Conservation (phyloP, 768 basidiomycete genomes). For the Lentinula raphanica region DNA sequence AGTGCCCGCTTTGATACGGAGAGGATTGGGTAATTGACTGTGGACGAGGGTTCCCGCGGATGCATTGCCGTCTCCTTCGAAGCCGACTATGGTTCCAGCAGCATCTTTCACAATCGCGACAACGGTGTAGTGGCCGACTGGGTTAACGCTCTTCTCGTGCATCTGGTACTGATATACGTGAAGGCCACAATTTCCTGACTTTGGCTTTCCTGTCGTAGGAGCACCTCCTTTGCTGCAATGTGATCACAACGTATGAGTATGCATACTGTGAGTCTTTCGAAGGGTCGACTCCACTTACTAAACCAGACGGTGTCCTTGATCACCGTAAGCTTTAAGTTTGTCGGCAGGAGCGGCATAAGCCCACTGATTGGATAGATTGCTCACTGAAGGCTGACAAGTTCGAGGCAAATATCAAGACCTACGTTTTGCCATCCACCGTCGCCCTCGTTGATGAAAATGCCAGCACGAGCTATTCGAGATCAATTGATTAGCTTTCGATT, state of each 20-base stretch:
- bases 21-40: not conserved
- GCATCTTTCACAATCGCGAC: not conserved
- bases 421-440: not conserved
- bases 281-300: not conserved
- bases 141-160: not conserved
- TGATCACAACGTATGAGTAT: not conserved
- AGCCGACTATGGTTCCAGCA: not conserved
- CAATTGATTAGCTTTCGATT: no score
- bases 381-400: not conserved
- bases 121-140: not conserved
- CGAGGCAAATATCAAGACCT: not conserved
- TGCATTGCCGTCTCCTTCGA: not conserved
- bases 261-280: not conserved
- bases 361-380: not conserved
- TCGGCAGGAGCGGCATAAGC: not conserved
- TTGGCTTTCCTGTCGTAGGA: not conserved
- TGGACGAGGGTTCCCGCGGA: not conserved
- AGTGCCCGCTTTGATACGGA: not conserved
- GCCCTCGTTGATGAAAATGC: not conserved
- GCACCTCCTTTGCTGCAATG: not conserved
- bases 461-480: not conserved
- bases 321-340: not conserved
- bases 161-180: not conserved
- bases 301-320: not conserved
- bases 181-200: not conserved